Conservation (phyloP, 305 asterid species). For the Salvia sclarea region DNA sequence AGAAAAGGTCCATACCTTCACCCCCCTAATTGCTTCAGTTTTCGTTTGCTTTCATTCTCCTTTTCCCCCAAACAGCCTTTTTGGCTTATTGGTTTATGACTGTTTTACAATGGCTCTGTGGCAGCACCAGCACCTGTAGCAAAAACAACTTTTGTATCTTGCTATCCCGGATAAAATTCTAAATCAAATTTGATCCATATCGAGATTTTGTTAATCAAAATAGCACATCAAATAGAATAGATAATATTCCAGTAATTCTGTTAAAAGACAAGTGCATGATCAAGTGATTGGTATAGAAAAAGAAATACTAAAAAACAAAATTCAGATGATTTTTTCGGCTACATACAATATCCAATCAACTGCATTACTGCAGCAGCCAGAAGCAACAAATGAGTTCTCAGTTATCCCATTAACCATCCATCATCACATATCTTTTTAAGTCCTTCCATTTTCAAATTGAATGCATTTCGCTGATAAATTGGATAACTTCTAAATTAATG, state of each 20-base stretch:
- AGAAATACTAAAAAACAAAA: not conserved
- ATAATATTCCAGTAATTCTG: constrained; percentile 13
- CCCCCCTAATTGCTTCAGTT: constrained; percentile 49
- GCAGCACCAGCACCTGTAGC: constrained; percentile 48
- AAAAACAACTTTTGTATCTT: constrained; percentile 22
- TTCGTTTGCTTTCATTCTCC: constrained; percentile 50
- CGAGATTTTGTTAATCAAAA: constrained; percentile 9
- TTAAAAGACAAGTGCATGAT: not conserved
- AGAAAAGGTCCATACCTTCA: constrained; percentile 80
- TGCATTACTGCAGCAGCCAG: constrained; percentile 39
- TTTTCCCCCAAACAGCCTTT: constrained; percentile 46
- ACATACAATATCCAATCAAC: constrained; percentile 39
- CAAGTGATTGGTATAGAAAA: constrained; percentile 7
- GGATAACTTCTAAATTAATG: constrained; percentile 13
- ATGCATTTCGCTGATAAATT: constrained; percentile 18
- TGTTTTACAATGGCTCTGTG: constrained; percentile 41
- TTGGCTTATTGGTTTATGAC: constrained; percentile 44
- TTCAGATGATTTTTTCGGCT: constrained; percentile 27
- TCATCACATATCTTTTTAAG: constrained; percentile 15
- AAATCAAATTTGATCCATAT: too few relatives aligned
- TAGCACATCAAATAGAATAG: not conserved
- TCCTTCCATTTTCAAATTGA: constrained; percentile 28
- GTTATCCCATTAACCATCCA: constrained; percentile 30
- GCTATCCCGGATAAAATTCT: constrained; percentile 9
- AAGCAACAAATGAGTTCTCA: constrained; percentile 29